A percentile compares a stretch with the other conserved stretches of the same genome.
phyloP scores from a whole-genome alignment of 176 grass and related monocot species.

The Typha latifolia region DNA sequence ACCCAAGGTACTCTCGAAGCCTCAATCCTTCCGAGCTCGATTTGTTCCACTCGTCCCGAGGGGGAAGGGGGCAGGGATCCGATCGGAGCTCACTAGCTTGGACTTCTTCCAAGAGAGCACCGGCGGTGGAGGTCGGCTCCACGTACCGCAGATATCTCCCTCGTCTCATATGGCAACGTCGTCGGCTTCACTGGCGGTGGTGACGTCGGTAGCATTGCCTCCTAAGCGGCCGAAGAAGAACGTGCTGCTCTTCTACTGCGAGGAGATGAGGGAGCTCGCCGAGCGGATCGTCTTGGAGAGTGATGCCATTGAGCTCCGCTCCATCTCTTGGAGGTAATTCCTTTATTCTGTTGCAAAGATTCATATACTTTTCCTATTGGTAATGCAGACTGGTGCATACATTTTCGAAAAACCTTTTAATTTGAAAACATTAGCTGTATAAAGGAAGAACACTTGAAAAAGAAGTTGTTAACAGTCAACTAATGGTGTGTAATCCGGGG shows the following conservation, averaged over 20 bases:
- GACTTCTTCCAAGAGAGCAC: not conserved
- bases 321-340: constrained; percentile 74
- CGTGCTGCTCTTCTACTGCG: constrained; percentile 81
- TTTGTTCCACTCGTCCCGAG: not conserved
- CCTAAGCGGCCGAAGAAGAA: constrained; percentile 54
- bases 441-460: no score
- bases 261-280: constrained; percentile 73
- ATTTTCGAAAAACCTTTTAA: not conserved
- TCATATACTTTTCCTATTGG: not conserved
- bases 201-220: not conserved
- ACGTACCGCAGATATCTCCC: constrained; percentile 6
- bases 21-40: not conserved
- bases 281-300: constrained; percentile 44
- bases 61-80: not conserved
- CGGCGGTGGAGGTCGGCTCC: not conserved
- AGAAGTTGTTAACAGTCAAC: no score
- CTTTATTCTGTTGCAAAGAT: not conserved
- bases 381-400: not conserved
- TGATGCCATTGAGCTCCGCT: constrained; percentile 63
- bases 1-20: not conserved
- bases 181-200: constrained; percentile 3
- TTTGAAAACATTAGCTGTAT: no score
- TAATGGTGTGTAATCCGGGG: no score
- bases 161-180: constrained; percentile 2
- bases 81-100: not conserved